Base-by-base conservation (phyloP, 345 rosid species). In the Gossypium mustelinum region DNA sequence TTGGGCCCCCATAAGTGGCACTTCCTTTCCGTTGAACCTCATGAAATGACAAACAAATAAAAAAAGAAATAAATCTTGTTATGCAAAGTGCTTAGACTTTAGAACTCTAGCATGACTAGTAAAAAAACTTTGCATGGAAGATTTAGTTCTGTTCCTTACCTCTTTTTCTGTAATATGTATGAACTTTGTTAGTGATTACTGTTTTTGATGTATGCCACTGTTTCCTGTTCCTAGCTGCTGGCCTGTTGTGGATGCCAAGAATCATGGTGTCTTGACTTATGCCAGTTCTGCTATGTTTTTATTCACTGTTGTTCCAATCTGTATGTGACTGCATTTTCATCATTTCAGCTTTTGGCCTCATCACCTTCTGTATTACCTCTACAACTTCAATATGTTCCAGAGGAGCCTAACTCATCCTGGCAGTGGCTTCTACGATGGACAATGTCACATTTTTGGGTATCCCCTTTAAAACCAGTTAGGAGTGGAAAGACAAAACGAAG, bases 371-470 rank as follows among this genome's bases (percentile, higher is more conserved):
- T 74, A 52, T 56, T 57, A 63, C 90, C 95, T 75, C 85, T 87
- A 60, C 77, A 55, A 77, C 80, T 87, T 56, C 87, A 85, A n/a
- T 87, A 85, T 75, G 81, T 71, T 75, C 79, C 77, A 14, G 88
- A 81, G 70, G 89, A 91, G 70, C 86, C 89, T 55, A 91, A 94
- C 81, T 86, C 88, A 9, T 81, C 85, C 39, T 70, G 72, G 82
- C 82, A 82, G 65, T 94, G 98, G 98, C 85, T 90, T 75, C 85
- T 78, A 75, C 89, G 95, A 62, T 94, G 98, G 97, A 85, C 93
- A 27, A 80, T 55, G 6, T 84, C 85, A 75, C 82, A 56, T 64
- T 86, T 87, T 75, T 90, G 91, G 95, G 82, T 75, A 74, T 82
- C 84, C 55, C 80, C 77, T 80, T 77, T 84, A 25, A 82, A 80